These are phyloP conservation scores for Glarea lozoyensis DNA, from an alignment of 495 filamentous ascomycete genomes.

Conservation along the genomic window DNA sequence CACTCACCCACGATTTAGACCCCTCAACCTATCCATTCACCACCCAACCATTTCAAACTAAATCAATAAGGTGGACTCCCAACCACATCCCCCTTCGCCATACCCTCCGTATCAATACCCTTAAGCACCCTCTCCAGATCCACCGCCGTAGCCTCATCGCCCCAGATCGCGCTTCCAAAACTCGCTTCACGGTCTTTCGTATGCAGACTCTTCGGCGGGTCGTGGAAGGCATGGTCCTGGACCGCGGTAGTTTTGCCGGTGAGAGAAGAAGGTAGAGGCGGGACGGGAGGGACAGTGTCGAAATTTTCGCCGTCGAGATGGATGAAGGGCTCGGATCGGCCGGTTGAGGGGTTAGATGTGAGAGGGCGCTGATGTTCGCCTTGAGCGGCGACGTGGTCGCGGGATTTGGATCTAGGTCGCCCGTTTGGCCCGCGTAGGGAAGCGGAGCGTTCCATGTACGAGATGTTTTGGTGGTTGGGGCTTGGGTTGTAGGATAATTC, in stretches of 20 bases:
- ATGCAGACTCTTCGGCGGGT: conserved; percentile 7
- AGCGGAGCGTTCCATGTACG: conserved; percentile 14
- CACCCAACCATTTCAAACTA: too few relatives aligned
- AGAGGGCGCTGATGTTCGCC: conserved; percentile 32
- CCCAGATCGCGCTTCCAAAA: conserved; percentile 9
- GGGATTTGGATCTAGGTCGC: conserved; percentile 25
- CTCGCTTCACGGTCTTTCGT: not conserved
- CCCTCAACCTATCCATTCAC: too few relatives aligned
- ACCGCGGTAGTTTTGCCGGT: conserved; percentile 8
- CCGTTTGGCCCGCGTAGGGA: conserved; percentile 11
- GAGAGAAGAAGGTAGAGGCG: conserved; percentile 20
- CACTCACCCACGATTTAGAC: too few relatives aligned
- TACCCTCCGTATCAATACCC: conserved; percentile 14
- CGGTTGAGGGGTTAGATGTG: conserved; percentile 31
- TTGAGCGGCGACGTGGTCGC: conserved; percentile 21
- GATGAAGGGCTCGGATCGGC: conserved; percentile 7
- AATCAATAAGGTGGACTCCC: conserved; percentile 18
- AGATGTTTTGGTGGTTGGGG: conserved; percentile 4
- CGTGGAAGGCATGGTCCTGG: conserved; percentile 24
- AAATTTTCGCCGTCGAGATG: conserved; percentile 13
- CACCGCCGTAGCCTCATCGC: conserved; percentile 3
- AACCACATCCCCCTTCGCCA: conserved; percentile 16
- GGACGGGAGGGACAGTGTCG: conserved; percentile 15
- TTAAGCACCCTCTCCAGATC: conserved; percentile 21
- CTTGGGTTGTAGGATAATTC: conserved; percentile 41